phyloP scores from a whole-genome alignment of 2,329 filamentous ascomycete genomes.

The Colletotrichum phormii region DNA sequence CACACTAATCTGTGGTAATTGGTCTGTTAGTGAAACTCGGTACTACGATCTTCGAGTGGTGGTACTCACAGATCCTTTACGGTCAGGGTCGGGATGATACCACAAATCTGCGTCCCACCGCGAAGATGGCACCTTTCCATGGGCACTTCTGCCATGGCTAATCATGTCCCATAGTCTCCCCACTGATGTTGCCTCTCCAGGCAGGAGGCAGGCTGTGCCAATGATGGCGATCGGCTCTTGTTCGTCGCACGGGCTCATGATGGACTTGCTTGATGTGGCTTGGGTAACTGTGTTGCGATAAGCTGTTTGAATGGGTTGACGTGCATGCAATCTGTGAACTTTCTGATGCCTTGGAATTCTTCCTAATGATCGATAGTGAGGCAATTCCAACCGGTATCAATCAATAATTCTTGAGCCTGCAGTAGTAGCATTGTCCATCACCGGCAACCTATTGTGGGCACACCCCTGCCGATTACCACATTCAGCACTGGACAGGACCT shows the following conservation, averaged over 20 bases:
- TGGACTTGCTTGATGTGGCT: not conserved
- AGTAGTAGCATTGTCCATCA: not conserved
- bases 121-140: conserved; percentile 36
- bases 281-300: not conserved
- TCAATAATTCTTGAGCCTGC: not conserved
- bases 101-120: conserved; percentile 40
- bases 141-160: conserved; percentile 13
- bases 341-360: too few relatives aligned
- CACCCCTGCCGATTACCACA: not conserved
- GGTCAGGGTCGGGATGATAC: conserved; percentile 36
- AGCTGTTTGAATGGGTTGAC: too few relatives aligned
- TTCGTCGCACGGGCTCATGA: conserved; percentile 18
- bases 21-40: not conserved
- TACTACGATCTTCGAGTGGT: not conserved
- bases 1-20: conserved; percentile 25
- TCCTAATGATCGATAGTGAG: too few relatives aligned
- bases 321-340: too few relatives aligned
- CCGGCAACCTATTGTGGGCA: not conserved
- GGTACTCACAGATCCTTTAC: conserved; percentile 36
- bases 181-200: conserved; percentile 46
- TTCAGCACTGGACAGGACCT: not conserved
- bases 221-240: conserved; percentile 52
- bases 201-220: conserved; percentile 52
- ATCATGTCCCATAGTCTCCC: conserved; percentile 50
- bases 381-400: not conserved